Evolutionary conservation across 768 basidiomycete genomes (phyloP).

Genomic region (Galerina marginata): DNA sequence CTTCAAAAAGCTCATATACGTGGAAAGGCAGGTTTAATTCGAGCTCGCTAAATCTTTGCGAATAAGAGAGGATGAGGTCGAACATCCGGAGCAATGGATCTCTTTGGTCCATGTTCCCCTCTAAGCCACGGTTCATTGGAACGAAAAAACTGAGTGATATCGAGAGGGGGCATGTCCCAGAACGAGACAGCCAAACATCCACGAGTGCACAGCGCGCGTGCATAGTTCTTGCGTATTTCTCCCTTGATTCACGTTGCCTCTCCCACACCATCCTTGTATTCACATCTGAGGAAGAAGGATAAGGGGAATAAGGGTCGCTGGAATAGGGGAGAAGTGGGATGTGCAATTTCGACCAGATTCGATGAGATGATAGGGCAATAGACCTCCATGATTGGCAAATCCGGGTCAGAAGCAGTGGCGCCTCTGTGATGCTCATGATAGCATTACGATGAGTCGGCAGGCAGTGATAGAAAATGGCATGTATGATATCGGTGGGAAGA

Average conservation of each 20-base stretch:
- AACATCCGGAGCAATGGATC: neutral
- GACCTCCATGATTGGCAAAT: neutral
- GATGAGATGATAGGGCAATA: constrained; percentile 5
- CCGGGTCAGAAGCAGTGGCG: neutral
- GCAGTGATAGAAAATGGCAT: neutral
- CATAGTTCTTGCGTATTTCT: neutral
- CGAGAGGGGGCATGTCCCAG: constrained; percentile 4
- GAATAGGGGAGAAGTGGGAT: neutral
- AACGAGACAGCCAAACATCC: constrained; percentile 2
- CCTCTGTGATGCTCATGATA: neutral
- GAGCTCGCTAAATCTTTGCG: neutral
- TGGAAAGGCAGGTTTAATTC: neutral
- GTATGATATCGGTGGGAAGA: neutral
- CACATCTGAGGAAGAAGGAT: too few relatives aligned
- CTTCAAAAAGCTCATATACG: neutral
- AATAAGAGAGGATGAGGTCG: neutral
- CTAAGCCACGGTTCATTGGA: neutral
- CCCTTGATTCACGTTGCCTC: neutral
- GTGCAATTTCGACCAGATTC: constrained; percentile 6
- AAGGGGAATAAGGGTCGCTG: neutral
- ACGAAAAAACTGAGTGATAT: neutral
- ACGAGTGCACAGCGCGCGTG: neutral
- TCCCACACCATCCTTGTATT: neutral
- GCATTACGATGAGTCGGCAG: neutral
- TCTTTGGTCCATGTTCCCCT: neutral